Evolutionary conservation across 306 rosid species (phyloP).

Genomic region (Albizia julibrissin): DNA sequence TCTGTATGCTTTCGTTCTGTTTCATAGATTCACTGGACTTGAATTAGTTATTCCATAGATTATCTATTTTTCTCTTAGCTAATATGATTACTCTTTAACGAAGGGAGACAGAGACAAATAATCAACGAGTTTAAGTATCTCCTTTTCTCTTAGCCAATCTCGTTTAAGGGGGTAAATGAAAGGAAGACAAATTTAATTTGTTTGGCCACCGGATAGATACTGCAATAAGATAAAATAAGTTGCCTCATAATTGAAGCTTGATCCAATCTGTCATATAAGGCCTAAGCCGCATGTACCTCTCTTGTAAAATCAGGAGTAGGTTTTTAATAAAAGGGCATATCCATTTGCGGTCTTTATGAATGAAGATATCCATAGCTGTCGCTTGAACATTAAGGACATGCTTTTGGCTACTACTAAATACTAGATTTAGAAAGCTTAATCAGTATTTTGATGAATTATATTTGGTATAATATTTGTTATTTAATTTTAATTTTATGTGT

Average conservation of each 20-base stretch:
- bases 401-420: too few relatives aligned
- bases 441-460: neutral
- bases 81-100: too few relatives aligned
- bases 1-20: conserved; percentile 4
- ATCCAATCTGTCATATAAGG: neutral
- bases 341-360: neutral
- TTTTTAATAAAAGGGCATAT: conserved; percentile 1
- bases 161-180: neutral
- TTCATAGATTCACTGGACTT: conserved; percentile 16
- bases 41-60: conserved; percentile 29
- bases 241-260: neutral
- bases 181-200: neutral
- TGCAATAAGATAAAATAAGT: neutral
- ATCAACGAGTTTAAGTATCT: neutral
- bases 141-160: conserved; percentile 12
- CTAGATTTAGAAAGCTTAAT: neutral
- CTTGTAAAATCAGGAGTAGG: neutral
- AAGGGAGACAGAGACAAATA: conserved; percentile 6
- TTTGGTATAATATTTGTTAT: too few relatives aligned
- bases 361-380: neutral
- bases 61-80: neutral
- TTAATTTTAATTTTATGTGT: neutral
- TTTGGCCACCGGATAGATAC: neutral
- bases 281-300: neutral
- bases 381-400: neutral